Conservation (phyloP, 2,329 filamentous ascomycete genomes). For the Apiospora malaysiana region DNA sequence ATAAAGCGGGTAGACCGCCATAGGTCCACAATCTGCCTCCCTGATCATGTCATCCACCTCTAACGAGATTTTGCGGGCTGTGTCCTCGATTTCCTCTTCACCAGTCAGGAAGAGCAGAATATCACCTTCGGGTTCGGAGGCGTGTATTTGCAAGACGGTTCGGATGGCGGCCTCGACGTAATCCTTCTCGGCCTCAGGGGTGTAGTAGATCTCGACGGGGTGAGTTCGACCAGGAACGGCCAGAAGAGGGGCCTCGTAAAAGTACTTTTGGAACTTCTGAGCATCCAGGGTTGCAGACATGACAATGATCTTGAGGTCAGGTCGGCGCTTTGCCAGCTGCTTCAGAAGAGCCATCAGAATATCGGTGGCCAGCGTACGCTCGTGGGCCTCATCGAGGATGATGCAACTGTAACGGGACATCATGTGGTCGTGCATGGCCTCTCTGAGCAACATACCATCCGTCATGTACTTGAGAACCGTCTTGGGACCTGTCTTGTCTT, state of each 20-base stretch:
- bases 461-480: slow-evolving; percentile 99
- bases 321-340: slow-evolving; percentile 79
- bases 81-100: slow-evolving; percentile 98
- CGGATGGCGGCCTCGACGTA: slow-evolving; percentile 95
- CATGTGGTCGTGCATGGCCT: slow-evolving; percentile 95
- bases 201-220: slow-evolving; percentile 98
- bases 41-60: slow-evolving; percentile 91
- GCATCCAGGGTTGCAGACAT: slow-evolving; percentile 98
- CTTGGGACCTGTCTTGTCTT: slow-evolving; percentile 87
- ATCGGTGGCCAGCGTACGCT: slow-evolving; percentile 95
- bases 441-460: slow-evolving; percentile 95
- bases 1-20: slow-evolving; percentile 92
- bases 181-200: slow-evolving; percentile 91
- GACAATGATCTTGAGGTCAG: slow-evolving; percentile 97
- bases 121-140: slow-evolving; percentile 89
- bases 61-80: slow-evolving; percentile 86
- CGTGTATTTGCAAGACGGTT: slow-evolving; percentile 96
- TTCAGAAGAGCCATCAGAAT: slow-evolving; percentile 97
- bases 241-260: slow-evolving; percentile 90
- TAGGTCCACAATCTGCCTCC: slow-evolving; percentile 88
- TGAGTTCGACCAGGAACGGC: slow-evolving; percentile 94
- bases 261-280: slow-evolving; percentile 97
- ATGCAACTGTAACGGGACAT: slow-evolving; percentile 95
- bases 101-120: slow-evolving; percentile 94
- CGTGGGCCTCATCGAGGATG: slow-evolving; percentile 98